Evolutionary conservation across 768 basidiomycete species (phyloP), one percentile per base, ranked within the genome.

Genomic region (Psilocybe subaeruginosa): DNA sequence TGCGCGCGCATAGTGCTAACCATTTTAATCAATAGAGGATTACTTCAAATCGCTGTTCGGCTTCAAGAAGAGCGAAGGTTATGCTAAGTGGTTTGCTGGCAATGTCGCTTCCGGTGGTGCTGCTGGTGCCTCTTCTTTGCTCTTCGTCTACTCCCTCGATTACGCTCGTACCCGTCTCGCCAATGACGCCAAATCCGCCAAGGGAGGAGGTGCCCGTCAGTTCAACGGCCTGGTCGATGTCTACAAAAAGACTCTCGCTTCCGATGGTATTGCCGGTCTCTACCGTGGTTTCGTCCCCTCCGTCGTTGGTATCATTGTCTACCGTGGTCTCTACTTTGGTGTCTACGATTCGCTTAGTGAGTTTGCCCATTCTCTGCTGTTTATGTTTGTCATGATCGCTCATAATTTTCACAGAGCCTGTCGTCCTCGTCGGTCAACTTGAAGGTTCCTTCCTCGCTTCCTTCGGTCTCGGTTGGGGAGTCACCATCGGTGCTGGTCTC

Each of bases 231-330:
- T 99, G 58, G 85, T 99, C 65, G 97, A 99, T 74, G 95, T 97
- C 66, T 97, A 97, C 86, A 90, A 75, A 74, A 98, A 99, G 89
- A 99, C 97, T 56, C 89, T 99, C 70, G 95, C 95, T 33, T 88
- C 94, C 30, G 97, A 99, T 74, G 97, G 97, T 89, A 82, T 99
- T 70, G 94, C 91, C 65, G 97, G 97, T 85, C 95, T 99, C 72
- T 99, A 99, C 87, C 95, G 97, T 85, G 97, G 97, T 63, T 99
- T 99, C 80, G 89, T 99, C 58, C 97, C 97, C 66, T 99, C 97
- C 63, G 97, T 99, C 64, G 96, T 95, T 69, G 97, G 97, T 80
- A 99, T 99, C 82, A 89, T 99, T 70, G 97, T 99, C 75, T 99
- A 99, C 86, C 95, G 97, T 82, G 97, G 97, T 88, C 93, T 98